Base-by-base conservation (phyloP, 805 yeast genomes). In the Starmerella bombicola region DNA sequence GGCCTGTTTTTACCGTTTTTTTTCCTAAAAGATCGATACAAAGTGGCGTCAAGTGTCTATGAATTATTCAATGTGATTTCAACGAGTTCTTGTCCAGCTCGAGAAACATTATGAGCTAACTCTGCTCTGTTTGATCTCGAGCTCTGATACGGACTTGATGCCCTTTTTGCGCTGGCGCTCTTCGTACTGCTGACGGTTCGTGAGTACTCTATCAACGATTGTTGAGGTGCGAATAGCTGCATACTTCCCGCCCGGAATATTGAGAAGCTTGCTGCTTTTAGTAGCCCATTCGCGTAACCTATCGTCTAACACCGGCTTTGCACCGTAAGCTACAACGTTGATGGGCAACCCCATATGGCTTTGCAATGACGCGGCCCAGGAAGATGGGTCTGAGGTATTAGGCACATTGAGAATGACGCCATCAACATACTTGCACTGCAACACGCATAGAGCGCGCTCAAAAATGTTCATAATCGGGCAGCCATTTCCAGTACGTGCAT, bases 151-250 rank as follows among this genome's bases (percentile, higher is more conserved):
- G 17, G 76, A 64, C 62, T 83, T 81, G 74, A 84, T 76, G 3
- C 94, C 93, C 63, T 91, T 88, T 46, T 76, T 75, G 41, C 73
- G 67, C 62, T 91, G 97, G 55, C 98, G 76, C 52, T 79, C 88
- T 55, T 81, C 84, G 57, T 82, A 91, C 16, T 75, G 70, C 18
- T 70, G 73, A 47, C 79, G 69, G 56, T 81, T 74, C 30, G 66
- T 61, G 53, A 79, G 63, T 5, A 91, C 93, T 20, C 98, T 70
- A 38, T 72, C 65, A 17, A 83, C 80, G 42, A 91, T 84, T 25
- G 74, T 74, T 41, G 72, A 71, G 2, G 84, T 74, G 38, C 78
- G 74, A 58, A 88, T 69, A 43, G 74, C 68, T 41, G 70, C 73
- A 58, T 69, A 84, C 49, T 70, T 64, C 57, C 80, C 88, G 9